Evolutionary conservation across 371 early-diverging fungal genomes (phyloP), one percentile per base, ranked within the genome.

Genomic region (Apophysomyces variabilis): DNA sequence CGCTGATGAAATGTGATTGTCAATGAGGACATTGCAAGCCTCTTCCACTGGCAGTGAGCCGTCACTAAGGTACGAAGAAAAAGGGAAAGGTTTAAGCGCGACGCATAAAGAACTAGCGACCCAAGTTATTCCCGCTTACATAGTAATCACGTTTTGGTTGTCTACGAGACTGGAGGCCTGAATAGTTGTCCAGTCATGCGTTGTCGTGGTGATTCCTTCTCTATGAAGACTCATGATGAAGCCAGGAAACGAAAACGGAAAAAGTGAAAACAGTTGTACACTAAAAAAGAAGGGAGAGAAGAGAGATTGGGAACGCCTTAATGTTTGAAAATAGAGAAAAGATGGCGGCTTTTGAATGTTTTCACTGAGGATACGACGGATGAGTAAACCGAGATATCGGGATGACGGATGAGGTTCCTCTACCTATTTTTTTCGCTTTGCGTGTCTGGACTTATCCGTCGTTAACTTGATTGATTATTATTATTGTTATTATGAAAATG

Each of bases 1-100:
- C 0, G 93, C 93, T 0, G 92, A 90, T 5, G 90, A 88, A 43
- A 85, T 77, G 38, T 76, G 77, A 54, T 82, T 70, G 18, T 83
- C 59, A 18, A 84, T 72, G 9, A 83, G 61, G 2, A 71, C 50
- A 45, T 79, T 71, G 54, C 83, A 84, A 7, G 85, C 85, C 44
- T 60, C 44, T 58, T n/a, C 57, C n/a, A 38, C 59, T 21, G 21
- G n/a, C 5, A 63, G 44, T 37, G 13, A 26, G 39, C 43, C 11
- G 11, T 43, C 35, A 58, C 16, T 46, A 26, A 26, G 32, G 32
- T 26, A 26, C 32, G 32, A 26, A 26, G 3, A 3, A 26, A 26
- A 26, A 26, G 32, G 32, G 32, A 0, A 26, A 26, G 32, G 32
- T 26, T 26, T 26, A 26, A 26, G 32, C 32, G 32, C 32, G 32